Percentiles rank a stretch among this genome's conserved stretches.
These are phyloP conservation scores for Ceratobasidium theobromae DNA, from an alignment of 1,284 basidiomycete species.

Conservation along the genomic window DNA sequence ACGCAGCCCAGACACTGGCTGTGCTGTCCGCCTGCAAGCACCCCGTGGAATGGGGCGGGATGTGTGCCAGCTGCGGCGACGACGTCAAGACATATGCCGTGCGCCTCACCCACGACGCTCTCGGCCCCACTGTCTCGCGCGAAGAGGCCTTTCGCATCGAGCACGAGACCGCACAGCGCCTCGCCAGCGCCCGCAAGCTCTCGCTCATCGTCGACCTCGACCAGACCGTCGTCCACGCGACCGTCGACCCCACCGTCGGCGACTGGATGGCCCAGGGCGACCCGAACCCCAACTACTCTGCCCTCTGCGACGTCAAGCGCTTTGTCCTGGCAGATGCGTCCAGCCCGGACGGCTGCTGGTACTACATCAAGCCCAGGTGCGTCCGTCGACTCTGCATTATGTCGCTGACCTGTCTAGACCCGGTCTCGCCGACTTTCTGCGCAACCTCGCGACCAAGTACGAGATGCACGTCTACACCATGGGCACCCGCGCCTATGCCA, in stretches of 20 bases:
- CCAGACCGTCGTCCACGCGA: slow-evolving; percentile 98
- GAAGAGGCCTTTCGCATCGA: slow-evolving; percentile 91
- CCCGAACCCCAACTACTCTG: slow-evolving; percentile 85
- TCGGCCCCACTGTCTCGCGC: slow-evolving; percentile 73
- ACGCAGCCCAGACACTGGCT: not conserved
- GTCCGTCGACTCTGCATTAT: slow-evolving; percentile 38
- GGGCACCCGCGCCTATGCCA: slow-evolving; percentile 96
- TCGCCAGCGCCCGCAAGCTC: slow-evolving; percentile 76
- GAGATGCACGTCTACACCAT: slow-evolving; percentile 99
- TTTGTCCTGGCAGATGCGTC: slow-evolving; percentile 66
- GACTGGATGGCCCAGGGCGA: slow-evolving; percentile 92
- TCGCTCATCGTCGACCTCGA: slow-evolving; percentile 98
- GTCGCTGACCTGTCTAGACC: slow-evolving; percentile 60
- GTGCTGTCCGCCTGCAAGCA: slow-evolving; percentile 82
- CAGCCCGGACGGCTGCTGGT: slow-evolving; percentile 77
- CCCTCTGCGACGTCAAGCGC: slow-evolving; percentile 76
- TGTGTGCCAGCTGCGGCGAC: slow-evolving; percentile 92
- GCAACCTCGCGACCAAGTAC: slow-evolving; percentile 73
- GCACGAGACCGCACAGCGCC: slow-evolving; percentile 72
- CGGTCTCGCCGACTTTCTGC: slow-evolving; percentile 79
- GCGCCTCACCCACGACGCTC: slow-evolving; percentile 81
- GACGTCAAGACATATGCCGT: slow-evolving; percentile 89
- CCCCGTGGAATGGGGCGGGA: slow-evolving; percentile 86
- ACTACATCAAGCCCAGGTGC: slow-evolving; percentile 95
- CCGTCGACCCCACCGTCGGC: slow-evolving; percentile 96